phyloP scores from a whole-genome alignment of 805 yeast species.

The Maudiozyma saulgeensis region DNA sequence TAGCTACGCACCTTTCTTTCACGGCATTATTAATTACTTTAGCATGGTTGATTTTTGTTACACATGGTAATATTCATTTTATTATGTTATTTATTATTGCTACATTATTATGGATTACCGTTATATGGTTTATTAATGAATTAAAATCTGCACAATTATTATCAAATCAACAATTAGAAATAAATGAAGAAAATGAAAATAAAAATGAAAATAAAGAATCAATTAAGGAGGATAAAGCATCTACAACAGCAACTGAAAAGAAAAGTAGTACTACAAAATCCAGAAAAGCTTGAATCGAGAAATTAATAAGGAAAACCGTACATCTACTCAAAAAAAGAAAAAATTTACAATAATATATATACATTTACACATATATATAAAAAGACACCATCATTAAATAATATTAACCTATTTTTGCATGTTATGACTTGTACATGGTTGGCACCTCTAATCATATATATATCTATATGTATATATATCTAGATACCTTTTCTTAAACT shows the following conservation, averaged over 20 bases:
- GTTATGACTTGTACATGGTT: too few species aligned
- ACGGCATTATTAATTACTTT: conserved; percentile 48
- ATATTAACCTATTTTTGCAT: too few species aligned
- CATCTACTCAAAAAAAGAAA: too few species aligned
- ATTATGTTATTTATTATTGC: conserved; percentile 48
- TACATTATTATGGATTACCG: conserved; percentile 59
- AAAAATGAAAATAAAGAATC: conserved; percentile 2
- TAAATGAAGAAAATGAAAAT: conserved; percentile 4
- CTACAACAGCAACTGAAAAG: conserved; percentile 1
- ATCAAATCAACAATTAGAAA: conserved; percentile 19
- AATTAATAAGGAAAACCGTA: too few species aligned
- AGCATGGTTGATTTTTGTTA: conserved; percentile 45
- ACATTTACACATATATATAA: too few species aligned
- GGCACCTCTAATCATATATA: too few species aligned
- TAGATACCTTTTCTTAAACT: too few species aligned
- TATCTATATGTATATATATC: too few species aligned
- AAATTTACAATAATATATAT: too few species aligned
- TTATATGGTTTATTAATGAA: conserved; percentile 83
- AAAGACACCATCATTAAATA: too few species aligned
- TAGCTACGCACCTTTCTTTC: conserved; percentile 83
- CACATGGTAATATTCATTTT: conserved; percentile 59
- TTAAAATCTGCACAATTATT: conserved; percentile 35
- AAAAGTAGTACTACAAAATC: conserved; percentile 1
- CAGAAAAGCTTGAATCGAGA: conserved; percentile 6
- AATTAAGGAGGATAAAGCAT: neutral